Evolutionary conservation across 371 early-diverging fungal species (phyloP), one percentile per base, ranked within the genome.

Genomic region (Coemansia sp.): DNA sequence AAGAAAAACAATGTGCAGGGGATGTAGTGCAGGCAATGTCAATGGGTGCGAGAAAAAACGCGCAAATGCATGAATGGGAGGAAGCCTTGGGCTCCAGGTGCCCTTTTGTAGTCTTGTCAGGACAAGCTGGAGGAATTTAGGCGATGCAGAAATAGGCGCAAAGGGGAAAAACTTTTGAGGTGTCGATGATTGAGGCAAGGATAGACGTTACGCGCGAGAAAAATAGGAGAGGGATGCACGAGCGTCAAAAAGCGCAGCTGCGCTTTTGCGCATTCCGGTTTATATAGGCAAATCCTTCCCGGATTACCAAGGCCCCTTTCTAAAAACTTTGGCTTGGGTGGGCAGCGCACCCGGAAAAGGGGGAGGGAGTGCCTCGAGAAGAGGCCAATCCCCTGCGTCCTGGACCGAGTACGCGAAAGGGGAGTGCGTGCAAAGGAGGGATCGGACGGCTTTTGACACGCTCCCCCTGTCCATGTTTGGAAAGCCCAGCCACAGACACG

Each of bases 11-110:
- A 53, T 20, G 38, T 54, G 38, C 54, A 54, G 31, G 49, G 38
- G 54, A 54, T 36, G 54, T 54, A 54, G 54, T 54, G 54, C 38
- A 20, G 34, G 35, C 7, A 38, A 36, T 54, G 34, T 54, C 54
- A 20, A 38, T 34, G 10, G 54, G 35, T 34, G 35, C 4, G 36
- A 20, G 35, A 36, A 14, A 54, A 52, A 45, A 45, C 45, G 52
- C 14, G 35, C 31, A 31, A 53, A 53, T n/a, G 34, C 36, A 43
- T 43, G 43, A 51, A 26, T 54, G 54, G 26, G 31, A 49, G 49
- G 31, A 49, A 30, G 49, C 16, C 31, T 36, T 20, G 11, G 34
- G 20, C 20, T 36, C 9, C 35, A 35, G 43, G n/a, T 43, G 16
- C 16, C 43, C 43, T 43, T 43, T 43, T 43, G n/a, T 43, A 43